Base-by-base conservation (phyloP, 2,329 filamentous ascomycete species). In the Sclerotinia glacialis region DNA sequence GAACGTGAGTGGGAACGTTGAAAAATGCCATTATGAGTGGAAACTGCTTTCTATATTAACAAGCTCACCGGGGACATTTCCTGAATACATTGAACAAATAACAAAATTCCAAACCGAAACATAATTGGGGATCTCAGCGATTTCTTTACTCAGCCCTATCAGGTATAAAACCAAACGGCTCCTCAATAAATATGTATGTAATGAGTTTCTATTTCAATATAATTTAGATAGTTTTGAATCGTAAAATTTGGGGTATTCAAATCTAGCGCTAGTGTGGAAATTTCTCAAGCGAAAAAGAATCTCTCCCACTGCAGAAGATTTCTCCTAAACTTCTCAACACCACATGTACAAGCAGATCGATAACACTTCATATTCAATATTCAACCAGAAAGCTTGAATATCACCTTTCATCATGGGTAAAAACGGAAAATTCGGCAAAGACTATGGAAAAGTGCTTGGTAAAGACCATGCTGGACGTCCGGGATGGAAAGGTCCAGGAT, bases 401-500 rank as follows among this genome's bases (percentile, higher is more conserved):
- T 58, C 59, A 42, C 0, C 21, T 31, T 23, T 66, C 47, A 63
- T 63, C 42, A 74, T 74, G 73, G 73, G 73, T 0, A 74, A 72
- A 50, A 71, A 72, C 44, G 70, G 71, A 18, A 71, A 67, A 44
- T 71, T 68, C 40, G 66, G 61, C 23, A 74, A 71, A 67, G 64
- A 67, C 21, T 71, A 72, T 59, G 73, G 73, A 2, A 73, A 71
- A 53, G 70, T 75, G 1, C 70, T 74, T 23, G 69, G 70, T 9
- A 72, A 71, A 49, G 71, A 74, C 23, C 59, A 66, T 8, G 59
- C 65, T 52, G 64, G 66, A 21, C 65, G 69, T 14, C 74, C 72
- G 21, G 72, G 72, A 28, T 74, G 73, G 73, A 74, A 72, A 68
- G 73, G 74, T 2, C 71, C 73, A 40, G 69, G 67, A 53, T 73